These are phyloP conservation scores for Diutina sp. DNA, from an alignment of 1,139 yeast species.

Conservation along the genomic window DNA sequence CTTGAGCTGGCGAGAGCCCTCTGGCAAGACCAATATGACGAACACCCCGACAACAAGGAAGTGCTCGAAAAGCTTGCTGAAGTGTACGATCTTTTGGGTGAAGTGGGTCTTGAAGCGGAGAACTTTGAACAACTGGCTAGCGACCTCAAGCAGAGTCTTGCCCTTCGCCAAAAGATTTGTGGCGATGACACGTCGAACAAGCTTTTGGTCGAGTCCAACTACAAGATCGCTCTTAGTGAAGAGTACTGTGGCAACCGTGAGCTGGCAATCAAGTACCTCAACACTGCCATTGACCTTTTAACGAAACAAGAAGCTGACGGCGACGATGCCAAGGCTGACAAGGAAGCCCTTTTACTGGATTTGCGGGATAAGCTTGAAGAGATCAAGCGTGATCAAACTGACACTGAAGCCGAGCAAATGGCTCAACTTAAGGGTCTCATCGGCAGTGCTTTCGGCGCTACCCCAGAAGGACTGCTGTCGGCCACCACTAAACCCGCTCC, in stretches of 20 bases:
- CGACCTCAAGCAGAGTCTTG: slow-evolving; percentile 49
- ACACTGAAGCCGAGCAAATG: slow-evolving; percentile 40
- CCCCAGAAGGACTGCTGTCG: slow-evolving; percentile 1
- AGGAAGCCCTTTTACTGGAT: slow-evolving; percentile 39
- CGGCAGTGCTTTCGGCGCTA: slow-evolving; percentile 27
- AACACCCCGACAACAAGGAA: slow-evolving; percentile 14
- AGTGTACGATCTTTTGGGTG: slow-evolving; percentile 73
- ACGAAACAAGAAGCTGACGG: slow-evolving; percentile 11
- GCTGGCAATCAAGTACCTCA: slow-evolving; percentile 49
- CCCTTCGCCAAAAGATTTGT: slow-evolving; percentile 40
- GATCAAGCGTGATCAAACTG: slow-evolving; percentile 38
- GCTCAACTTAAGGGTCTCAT: slow-evolving; percentile 50
- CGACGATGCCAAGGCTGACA: slow-evolving; percentile 21
- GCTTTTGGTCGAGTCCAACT: slow-evolving; percentile 66
- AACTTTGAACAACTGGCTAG: slow-evolving; percentile 65
- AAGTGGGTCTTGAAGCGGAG: slow-evolving; percentile 77
- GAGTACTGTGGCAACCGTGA: slow-evolving; percentile 55
- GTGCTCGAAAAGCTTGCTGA: slow-evolving; percentile 52
- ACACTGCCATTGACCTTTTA: slow-evolving; percentile 21
- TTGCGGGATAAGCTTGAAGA: slow-evolving; percentile 39
- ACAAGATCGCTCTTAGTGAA: slow-evolving; percentile 67
- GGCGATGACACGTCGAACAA: slow-evolving; percentile 32
- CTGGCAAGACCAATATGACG: not conserved
- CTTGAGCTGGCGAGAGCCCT: slow-evolving; percentile 1
- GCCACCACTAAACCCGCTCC: slow-evolving; percentile 6